A percentile compares a stretch with the other conserved stretches of the same genome.
Evolutionary conservation across 2,329 filamentous ascomycete species (phyloP).

Genomic region (Colletotrichum simmondsii): DNA sequence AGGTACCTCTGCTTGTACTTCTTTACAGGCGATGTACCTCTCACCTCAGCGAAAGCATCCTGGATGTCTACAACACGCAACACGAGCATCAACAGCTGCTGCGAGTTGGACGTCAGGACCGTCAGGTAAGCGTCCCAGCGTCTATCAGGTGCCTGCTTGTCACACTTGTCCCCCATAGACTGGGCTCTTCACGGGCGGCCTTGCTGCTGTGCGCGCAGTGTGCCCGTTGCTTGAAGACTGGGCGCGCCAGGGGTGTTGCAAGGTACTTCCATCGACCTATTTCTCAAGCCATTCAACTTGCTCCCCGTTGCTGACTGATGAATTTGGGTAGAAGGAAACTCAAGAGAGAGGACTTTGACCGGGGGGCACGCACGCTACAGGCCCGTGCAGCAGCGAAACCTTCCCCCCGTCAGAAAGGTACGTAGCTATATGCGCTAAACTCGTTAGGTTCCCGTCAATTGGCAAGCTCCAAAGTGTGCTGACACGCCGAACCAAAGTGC

Average conservation of each 20-base stretch:
- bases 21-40: not conserved
- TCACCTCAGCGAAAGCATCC: not conserved
- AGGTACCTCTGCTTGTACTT: not conserved
- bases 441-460: not conserved
- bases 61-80: not conserved
- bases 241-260: conserved; percentile 23
- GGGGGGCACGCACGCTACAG: not conserved
- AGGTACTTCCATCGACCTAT: conserved; percentile 11
- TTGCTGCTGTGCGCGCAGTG: conserved; percentile 8
- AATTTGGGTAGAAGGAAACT: not conserved
- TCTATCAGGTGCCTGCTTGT: not conserved
- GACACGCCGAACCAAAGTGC: not conserved
- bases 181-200: conserved; percentile 3
- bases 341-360: not conserved
- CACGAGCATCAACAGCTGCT: not conserved
- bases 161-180: not conserved
- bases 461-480: not conserved
- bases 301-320: not conserved
- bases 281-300: not conserved
- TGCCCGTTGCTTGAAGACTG: conserved; percentile 20
- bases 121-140: too few relatives aligned
- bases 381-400: not conserved
- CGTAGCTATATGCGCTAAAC: conserved; percentile 18
- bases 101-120: too few relatives aligned
- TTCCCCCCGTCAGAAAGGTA: not conserved